phyloP scores from a whole-genome alignment of 192 early-diverging fungal genomes.

The Rhizoclosmatium sp. region DNA sequence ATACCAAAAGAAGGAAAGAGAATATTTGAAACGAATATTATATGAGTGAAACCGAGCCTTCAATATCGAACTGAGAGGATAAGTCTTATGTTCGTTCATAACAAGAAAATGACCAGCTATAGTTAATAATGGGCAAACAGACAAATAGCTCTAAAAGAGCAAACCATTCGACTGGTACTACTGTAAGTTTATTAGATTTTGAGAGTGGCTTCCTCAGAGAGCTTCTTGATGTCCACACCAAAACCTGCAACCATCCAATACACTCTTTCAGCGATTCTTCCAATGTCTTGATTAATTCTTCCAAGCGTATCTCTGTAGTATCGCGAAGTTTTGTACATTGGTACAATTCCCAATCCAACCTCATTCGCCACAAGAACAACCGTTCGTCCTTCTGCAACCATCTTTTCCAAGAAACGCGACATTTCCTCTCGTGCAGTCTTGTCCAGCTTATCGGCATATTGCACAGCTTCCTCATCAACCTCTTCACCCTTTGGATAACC shows the following conservation, averaged over 20 bases:
- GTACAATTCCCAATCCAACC: constrained; percentile 39
- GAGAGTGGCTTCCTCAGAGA: constrained; percentile 39
- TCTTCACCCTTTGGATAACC: constrained; percentile 21
- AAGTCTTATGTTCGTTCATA: no score
- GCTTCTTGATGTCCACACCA: constrained; percentile 38
- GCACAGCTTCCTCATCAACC: constrained; percentile 36
- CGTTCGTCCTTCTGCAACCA: constrained; percentile 14
- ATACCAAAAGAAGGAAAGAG: no score
- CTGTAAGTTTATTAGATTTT: constrained; percentile 30
- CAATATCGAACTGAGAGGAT: no score
- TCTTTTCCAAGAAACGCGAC: constrained; percentile 15
- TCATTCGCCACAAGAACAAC: constrained; percentile 41
- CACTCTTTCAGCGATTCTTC: constrained; percentile 23
- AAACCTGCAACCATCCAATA: constrained; percentile 44
- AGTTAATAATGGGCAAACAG: no score
- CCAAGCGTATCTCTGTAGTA: constrained; percentile 39
- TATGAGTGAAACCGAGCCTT: no score
- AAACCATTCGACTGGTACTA: constrained; percentile 36
- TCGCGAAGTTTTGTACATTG: constrained; percentile 6
- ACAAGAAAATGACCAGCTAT: no score
- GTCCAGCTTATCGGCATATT: constrained; percentile 34
- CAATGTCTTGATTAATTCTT: constrained; percentile 46
- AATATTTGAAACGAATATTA: no score
- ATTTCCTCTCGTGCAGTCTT: constrained; percentile 33
- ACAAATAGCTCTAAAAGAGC: not conserved